Evolutionary conservation across 768 basidiomycete species (phyloP), one percentile per base, ranked within the genome.

Genomic region (Megacollybia marginata): DNA sequence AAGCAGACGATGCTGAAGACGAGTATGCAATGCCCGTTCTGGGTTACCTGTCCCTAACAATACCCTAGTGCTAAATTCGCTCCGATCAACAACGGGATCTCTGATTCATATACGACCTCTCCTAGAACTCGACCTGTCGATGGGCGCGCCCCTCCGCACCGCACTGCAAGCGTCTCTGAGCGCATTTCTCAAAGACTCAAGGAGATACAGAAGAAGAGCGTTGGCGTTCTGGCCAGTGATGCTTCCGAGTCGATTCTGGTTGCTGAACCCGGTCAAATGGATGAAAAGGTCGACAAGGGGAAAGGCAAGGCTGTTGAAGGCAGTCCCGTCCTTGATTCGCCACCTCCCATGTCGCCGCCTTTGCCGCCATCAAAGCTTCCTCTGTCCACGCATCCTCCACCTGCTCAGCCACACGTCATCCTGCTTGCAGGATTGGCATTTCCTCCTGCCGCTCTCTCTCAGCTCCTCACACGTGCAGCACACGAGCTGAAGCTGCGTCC

Each of bases 1-100:
- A 79, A 36, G 92, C 93, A 13, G 93, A 96, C 57, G 93, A 96
- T 60, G 85, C 86, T 8, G 92, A 92, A 62, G 93, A 96, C 62
- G 92, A 95, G 93, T 95, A 65, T 59, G 91, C 73, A 28, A 31
- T 35, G 16, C 42, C 47, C 45, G 44, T 51, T 54, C 42, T 61
- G 23, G n/a, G n/a, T 55, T 34, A 35, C 35, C 48, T 48, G 52
- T 49, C 54, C 53, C 51, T 35, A 51, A 40, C 42, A 43, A 31
- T 50, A 48, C 15, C 47, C 5, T 59, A 95, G 92, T 63, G 88
- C 80, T 38, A 91, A 89, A 59, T 95, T 95, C 59, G 90, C 91
- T 6, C 92, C 92, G 7, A 83, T 76, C 58, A 66, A 59, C 49
- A 67, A 69, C 43, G 75, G 75, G 46, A 56, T 71, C 12, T 68